Base-by-base conservation (phyloP, 2,329 filamentous ascomycete genomes). In the Claviceps monticola region DNA sequence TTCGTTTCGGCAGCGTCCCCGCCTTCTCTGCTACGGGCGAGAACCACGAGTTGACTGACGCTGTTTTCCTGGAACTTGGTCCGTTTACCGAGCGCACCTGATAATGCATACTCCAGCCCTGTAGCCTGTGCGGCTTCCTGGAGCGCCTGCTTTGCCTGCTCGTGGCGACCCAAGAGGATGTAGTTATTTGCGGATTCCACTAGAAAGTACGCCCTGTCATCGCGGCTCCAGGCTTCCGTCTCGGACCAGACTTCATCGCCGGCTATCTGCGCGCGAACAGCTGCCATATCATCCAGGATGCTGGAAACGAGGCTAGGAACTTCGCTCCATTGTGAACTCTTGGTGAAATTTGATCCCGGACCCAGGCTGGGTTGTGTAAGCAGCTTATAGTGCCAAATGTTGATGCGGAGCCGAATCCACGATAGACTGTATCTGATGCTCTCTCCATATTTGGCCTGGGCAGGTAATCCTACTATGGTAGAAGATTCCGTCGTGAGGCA, bases 1-100 rank as follows among this genome's bases (percentile, higher is more conserved):
- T 48, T 13, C 3, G 54, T 52, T 11, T 59, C 56, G 6, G 55
- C 58, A 4, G 60, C 51, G 2, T 57, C 59, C 26, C 60, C 58
- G 1, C 68, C 62, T 23, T 70, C 68, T 6, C 72, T 73, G 63
- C 90, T 96, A 64, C 81, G 88, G 1, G 93, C 93, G 34, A 97
- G 71, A 2, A 98, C 88, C 1, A 98, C 86, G 29, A 98, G 74
- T 66, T 98, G 93, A 60, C 88, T 95, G 55, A 82, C 82, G 60
- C 83, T 84, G 54, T 81, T 85, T 61, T 88, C 76, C 65, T 94
- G 88, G 53, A 82, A 94, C 58, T 79, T 84, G 1, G 88, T 94
- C 54, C 85, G 74, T 68, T 89, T 97, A 16, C 93, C 93, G 57
- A 98, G 68, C 21, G 87, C 80, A 39, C 93, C 93, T 0, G 88